A percentile compares a stretch with the other conserved stretches of the same genome.
phyloP scores from a whole-genome alignment of 2,329 filamentous ascomycete genomes.

The Sporothrix dimorphospora region DNA sequence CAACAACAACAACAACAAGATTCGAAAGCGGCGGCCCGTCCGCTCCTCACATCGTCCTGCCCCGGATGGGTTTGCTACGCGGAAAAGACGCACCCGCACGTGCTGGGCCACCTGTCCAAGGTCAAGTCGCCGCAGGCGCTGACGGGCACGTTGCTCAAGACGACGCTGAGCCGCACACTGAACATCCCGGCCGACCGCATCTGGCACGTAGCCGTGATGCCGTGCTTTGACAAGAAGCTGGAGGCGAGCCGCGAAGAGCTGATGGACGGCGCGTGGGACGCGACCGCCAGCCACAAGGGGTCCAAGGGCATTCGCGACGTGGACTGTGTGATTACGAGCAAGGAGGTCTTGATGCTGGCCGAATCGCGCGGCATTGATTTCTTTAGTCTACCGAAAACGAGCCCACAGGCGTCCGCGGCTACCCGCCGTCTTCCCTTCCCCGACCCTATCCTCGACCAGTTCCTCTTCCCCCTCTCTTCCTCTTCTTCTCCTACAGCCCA shows the following conservation, averaged over 20 bases:
- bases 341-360: slow-evolving; percentile 88
- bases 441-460: slow-evolving; percentile 68
- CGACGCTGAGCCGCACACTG: slow-evolving; percentile 72
- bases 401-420: slow-evolving; percentile 38
- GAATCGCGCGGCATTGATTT: slow-evolving; percentile 79
- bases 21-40: slow-evolving; percentile 31
- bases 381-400: slow-evolving; percentile 64
- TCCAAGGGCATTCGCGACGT: slow-evolving; percentile 75
- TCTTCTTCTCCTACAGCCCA: slow-evolving; percentile 43
- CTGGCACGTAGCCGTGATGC: slow-evolving; percentile 96
- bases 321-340: slow-evolving; percentile 96
- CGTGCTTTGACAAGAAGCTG: slow-evolving; percentile 98
- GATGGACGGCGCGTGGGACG: slow-evolving; percentile 84
- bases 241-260: slow-evolving; percentile 93
- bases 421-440: slow-evolving; percentile 64
- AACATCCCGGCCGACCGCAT: slow-evolving; percentile 76
- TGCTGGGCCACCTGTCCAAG: slow-evolving; percentile 85
- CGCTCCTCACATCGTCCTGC: slow-evolving; percentile 85
- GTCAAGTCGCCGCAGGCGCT: slow-evolving; percentile 95
- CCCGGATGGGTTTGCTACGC: slow-evolving; percentile 99
- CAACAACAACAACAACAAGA: slow-evolving; percentile 39
- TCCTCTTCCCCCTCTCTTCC: slow-evolving; percentile 65
- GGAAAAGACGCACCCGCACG: slow-evolving; percentile 94
- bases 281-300: slow-evolving; percentile 46
- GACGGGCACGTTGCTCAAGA: slow-evolving; percentile 88